A percentile compares a stretch with the other conserved stretches of the same genome.
phyloP scores from a whole-genome alignment of 768 basidiomycete species.

The Boletus patriciae region DNA sequence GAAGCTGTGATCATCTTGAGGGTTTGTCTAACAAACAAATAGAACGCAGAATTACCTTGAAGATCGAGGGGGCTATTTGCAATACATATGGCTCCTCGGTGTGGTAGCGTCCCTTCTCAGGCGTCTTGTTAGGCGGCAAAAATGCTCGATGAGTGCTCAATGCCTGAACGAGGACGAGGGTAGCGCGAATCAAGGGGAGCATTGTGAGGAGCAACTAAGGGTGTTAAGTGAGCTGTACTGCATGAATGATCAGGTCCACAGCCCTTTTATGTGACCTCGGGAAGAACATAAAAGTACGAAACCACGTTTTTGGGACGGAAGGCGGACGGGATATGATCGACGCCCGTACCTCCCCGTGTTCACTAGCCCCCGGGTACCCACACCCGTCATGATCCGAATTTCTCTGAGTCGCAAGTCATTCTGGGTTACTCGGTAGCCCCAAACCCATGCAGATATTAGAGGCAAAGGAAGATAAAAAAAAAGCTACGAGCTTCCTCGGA shows the following conservation, averaged over 20 bases:
- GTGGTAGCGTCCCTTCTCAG: conserved; percentile 50
- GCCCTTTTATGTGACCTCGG: conserved; percentile 20
- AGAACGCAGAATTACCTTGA: conserved; percentile 42
- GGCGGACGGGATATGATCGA: conserved; percentile 1
- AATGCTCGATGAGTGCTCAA: conserved; percentile 51
- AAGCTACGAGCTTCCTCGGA: background rate
- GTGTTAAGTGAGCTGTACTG: background rate
- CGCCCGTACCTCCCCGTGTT: conserved; percentile 4
- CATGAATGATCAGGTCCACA: background rate
- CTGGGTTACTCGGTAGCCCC: background rate
- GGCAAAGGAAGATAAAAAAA: background rate
- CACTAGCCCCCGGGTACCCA: background rate
- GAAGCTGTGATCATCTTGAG: conserved; percentile 38
- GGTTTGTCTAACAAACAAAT: background rate
- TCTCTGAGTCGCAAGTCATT: background rate
- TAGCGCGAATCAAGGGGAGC: conserved; percentile 45
- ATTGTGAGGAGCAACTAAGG: conserved; percentile 30
- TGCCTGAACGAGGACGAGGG: conserved; percentile 50
- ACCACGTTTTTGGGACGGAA: conserved; percentile 4
- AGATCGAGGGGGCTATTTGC: conserved; percentile 55
- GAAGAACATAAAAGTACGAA: background rate
- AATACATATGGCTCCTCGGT: conserved; percentile 51
- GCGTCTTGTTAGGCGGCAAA: conserved; percentile 58
- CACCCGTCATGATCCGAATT: conserved; percentile 9
- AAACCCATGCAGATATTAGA: background rate